These are phyloP conservation scores for Ganoderma sp. DNA, from an alignment of 1,284 basidiomycete genomes.

Conservation along the genomic window DNA sequence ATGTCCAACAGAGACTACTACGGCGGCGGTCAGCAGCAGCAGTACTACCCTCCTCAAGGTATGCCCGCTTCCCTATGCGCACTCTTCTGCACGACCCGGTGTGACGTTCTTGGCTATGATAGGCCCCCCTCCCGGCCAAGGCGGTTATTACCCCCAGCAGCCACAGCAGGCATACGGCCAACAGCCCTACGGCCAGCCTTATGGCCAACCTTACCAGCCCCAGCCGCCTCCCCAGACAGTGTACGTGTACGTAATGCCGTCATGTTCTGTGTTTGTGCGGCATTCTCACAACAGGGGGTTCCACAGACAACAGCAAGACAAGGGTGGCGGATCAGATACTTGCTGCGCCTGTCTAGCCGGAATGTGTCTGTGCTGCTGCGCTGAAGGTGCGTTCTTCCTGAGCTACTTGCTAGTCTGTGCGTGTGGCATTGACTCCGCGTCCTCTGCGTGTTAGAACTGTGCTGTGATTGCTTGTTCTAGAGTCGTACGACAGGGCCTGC, in stretches of 20 bases:
- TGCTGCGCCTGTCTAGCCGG: conserved; percentile 78
- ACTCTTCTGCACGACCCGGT: not conserved
- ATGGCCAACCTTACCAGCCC: conserved; percentile 54
- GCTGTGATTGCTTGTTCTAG: conserved; percentile 74
- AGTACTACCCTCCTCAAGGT: conserved; percentile 76
- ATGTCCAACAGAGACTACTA: conserved; percentile 85
- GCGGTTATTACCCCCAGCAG: conserved; percentile 79
- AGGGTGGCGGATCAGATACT: conserved; percentile 46
- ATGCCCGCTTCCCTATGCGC: conserved; percentile 27
- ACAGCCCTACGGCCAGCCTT: conserved; percentile 38
- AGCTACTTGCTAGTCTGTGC: not conserved
- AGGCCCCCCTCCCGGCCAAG: conserved; percentile 67
- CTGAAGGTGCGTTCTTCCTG: conserved; percentile 62
- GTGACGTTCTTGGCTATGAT: conserved; percentile 10
- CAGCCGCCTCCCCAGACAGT: conserved; percentile 75
- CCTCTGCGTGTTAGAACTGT: conserved; percentile 57
- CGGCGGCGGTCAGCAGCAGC: conserved; percentile 50
- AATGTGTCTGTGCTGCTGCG: conserved; percentile 76
- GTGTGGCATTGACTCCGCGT: conserved; percentile 20
- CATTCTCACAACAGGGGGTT: not conserved
- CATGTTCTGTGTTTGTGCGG: not conserved
- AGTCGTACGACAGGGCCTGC: conserved; percentile 25
- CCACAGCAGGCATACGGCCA: conserved; percentile 69
- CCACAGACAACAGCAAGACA: conserved; percentile 43
- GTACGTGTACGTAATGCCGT: conserved; percentile 61